Evolutionary conservation across 768 basidiomycete genomes (phyloP).

Genomic region (Baorangia bicolor): DNA sequence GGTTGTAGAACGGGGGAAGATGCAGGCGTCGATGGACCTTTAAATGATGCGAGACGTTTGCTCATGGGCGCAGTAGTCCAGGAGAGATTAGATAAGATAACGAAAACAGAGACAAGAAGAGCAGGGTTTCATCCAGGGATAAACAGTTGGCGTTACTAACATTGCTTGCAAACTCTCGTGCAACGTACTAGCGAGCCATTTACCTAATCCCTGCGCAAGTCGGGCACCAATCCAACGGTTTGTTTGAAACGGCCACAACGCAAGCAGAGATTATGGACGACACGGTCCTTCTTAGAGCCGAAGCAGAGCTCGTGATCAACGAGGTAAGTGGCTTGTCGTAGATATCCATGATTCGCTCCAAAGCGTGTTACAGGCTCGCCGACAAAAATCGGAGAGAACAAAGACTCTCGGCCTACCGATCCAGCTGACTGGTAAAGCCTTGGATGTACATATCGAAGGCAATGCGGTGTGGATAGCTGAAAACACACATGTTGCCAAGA

Average conservation of each 20-base stretch:
- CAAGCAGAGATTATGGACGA: constrained; percentile 22
- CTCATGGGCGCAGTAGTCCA: constrained; percentile 35
- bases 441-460: constrained; percentile 65
- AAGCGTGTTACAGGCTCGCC: constrained; percentile 51
- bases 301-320: constrained; percentile 33
- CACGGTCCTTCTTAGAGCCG: constrained; percentile 28
- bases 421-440: constrained; percentile 68
- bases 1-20: constrained; percentile 57
- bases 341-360: background rate
- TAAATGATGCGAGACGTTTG: constrained; percentile 71
- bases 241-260: background rate
- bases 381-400: constrained; percentile 66
- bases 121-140: background rate
- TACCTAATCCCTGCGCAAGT: background rate
- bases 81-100: constrained; percentile 25
- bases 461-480: constrained; percentile 85
- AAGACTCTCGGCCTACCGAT: constrained; percentile 80
- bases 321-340: constrained; percentile 17
- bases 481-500: constrained; percentile 71
- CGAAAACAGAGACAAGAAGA: background rate
- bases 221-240: background rate
- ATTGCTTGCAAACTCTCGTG: too few relatives aligned
- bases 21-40: constrained; percentile 74
- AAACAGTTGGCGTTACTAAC: background rate
- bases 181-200: too few relatives aligned